Evolutionary conservation across 257 asterid genomes (phyloP), one percentile per base, ranked within the genome.

Genomic region (Jasminum sambac): DNA sequence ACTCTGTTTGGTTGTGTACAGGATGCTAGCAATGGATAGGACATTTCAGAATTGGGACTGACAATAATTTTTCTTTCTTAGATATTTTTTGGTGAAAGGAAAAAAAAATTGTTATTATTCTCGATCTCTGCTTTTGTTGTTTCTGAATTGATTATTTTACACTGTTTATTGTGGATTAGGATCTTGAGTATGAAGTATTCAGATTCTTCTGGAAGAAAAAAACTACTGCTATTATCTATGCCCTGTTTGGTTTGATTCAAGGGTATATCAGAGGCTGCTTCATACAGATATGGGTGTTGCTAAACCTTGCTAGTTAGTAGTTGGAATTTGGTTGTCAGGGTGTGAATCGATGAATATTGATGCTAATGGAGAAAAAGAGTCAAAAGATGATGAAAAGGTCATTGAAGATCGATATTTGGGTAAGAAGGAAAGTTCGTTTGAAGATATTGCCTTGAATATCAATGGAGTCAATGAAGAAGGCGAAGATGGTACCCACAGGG

Each of bases 281-380:
- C n/a, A 25, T 23, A 65, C n/a, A 6, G 19, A n/a, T 17, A 71
- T 66, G 74, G 74, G 68, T 70, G 62, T 30, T 30, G 40, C 69
- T 39, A 70, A 66, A 34, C 64, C 23, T 81, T 68, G 80, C 86
- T 23, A 80, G 61, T 71, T 74, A 66, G 69, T 79, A 74, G 77
- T 79, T 75, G 77, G 79, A 26, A 80, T 84, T 83, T 89, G 83
- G 80, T 79, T 55, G 36, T 74, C 84, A 74, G 89, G 88, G 73
- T 63, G 87, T 72, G 58, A 70, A 77, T 75, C 88, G 42, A 91
- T 88, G 98, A 85, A 75, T 75, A 74, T 67, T 69, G 84, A 78
- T 81, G 87, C 76, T 66, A 77, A 77, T 37, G 83, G 74, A 48
- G 96, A 80, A 55, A 82, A 82, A 17, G 86, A 79, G 66, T 65